Percentiles rank a stretch among this genome's conserved stretches.
Conservation (phyloP, 306 rosid species). For the Lupinus albus region DNA sequence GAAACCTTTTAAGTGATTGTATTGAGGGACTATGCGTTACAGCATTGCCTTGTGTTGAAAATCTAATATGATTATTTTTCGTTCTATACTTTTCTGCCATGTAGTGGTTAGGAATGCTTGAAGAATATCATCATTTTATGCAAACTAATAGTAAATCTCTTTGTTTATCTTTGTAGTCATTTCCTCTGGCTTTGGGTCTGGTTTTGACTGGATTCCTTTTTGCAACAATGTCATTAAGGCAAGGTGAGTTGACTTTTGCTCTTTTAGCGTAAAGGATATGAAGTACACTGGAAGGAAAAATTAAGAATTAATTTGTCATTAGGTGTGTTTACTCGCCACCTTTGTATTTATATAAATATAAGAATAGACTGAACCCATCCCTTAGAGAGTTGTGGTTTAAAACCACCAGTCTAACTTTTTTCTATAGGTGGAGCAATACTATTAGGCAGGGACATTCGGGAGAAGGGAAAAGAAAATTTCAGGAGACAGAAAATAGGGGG, state of each 20-base stretch:
- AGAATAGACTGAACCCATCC: slow-evolving; percentile 9
- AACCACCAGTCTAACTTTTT: not conserved
- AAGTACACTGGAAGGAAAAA: not conserved
- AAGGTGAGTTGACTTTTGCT: slow-evolving; percentile 61
- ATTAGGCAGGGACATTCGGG: slow-evolving; percentile 10
- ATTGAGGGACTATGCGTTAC: slow-evolving; percentile 5
- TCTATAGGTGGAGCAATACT: not conserved
- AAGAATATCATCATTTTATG: slow-evolving; percentile 15
- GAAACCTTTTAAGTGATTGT: slow-evolving; percentile 26
- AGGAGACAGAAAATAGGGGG: not conserved
- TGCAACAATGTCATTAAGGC: slow-evolving; percentile 78
- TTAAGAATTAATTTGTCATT: not conserved
- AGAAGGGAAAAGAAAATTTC: not conserved
- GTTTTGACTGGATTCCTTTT: slow-evolving; percentile 78
- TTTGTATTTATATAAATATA: not conserved
- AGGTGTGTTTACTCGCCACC: not conserved
- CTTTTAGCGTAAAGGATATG: slow-evolving; percentile 26
- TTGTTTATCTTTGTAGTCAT: slow-evolving; percentile 62
- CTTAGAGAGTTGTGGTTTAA: not conserved
- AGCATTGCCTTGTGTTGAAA: slow-evolving; percentile 26
- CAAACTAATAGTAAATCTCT: slow-evolving; percentile 26
- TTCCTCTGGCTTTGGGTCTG: slow-evolving; percentile 77
- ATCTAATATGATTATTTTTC: slow-evolving; percentile 3
- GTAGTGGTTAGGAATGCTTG: slow-evolving; percentile 28
- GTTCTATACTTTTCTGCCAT: slow-evolving; percentile 16